phyloP scores from a whole-genome alignment of 495 filamentous ascomycete species.

The Penicillium parvum region DNA sequence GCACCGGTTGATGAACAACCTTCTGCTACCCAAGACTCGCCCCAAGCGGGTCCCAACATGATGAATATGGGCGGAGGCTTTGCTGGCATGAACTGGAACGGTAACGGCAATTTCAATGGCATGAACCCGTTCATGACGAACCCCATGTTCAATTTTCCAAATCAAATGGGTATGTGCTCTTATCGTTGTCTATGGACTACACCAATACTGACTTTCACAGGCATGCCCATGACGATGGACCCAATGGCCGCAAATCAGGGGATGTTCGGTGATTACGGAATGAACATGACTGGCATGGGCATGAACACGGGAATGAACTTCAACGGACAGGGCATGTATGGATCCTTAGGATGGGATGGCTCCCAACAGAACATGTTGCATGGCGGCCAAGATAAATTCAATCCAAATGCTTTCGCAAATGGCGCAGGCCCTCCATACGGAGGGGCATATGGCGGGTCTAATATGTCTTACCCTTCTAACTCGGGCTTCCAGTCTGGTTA shows the following conservation, averaged over 20 bases:
- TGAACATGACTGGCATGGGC: slow-evolving; percentile 91
- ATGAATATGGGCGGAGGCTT: slow-evolving; percentile 47
- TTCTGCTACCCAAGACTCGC: slow-evolving; percentile 14
- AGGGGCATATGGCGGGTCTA: slow-evolving; percentile 71
- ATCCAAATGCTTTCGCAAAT: slow-evolving; percentile 70
- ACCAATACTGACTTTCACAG: slow-evolving; percentile 34
- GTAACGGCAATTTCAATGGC: slow-evolving; percentile 61
- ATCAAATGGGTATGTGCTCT: slow-evolving; percentile 67
- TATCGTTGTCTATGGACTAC: background rate
- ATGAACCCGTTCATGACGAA: slow-evolving; percentile 72
- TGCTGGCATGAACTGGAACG: slow-evolving; percentile 61
- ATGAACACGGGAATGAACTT: slow-evolving; percentile 81
- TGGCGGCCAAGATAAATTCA: slow-evolving; percentile 64
- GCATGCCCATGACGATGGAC: slow-evolving; percentile 82
- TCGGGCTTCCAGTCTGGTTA: slow-evolving; percentile 62
- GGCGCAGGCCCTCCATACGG: slow-evolving; percentile 81
- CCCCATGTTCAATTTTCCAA: slow-evolving; percentile 67
- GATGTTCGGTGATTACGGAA: slow-evolving; percentile 85
- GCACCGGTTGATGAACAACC: slow-evolving; percentile 15
- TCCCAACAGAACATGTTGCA: slow-evolving; percentile 65
- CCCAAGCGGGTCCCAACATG: slow-evolving; percentile 10
- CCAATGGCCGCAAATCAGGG: slow-evolving; percentile 80
- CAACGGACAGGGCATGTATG: slow-evolving; percentile 61
- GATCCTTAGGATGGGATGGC: slow-evolving; percentile 55
- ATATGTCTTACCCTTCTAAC: slow-evolving; percentile 58